Percentiles rank a stretch among this genome's conserved stretches.
These are phyloP conservation scores for Metschnikowia anglica DNA, from an alignment of 805 yeast genomes.

Conservation along the genomic window DNA sequence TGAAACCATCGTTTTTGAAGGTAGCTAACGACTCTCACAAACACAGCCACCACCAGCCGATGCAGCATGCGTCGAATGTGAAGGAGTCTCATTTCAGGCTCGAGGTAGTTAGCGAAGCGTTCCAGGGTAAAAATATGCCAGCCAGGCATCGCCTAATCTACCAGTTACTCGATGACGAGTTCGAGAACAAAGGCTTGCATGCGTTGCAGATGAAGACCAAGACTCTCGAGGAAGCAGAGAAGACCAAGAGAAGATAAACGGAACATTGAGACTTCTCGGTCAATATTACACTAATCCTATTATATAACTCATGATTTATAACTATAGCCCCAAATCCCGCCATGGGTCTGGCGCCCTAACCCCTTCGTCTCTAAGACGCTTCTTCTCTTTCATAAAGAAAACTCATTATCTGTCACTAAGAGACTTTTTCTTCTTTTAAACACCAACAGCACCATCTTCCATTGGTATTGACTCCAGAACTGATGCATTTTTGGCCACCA, in stretches of 20 bases:
- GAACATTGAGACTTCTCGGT: not conserved
- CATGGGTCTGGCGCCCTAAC: not conserved
- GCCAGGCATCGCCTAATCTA: constrained; percentile 78
- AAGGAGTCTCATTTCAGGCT: constrained; percentile 83
- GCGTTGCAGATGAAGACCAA: constrained; percentile 84
- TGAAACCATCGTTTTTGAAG: constrained; percentile 47
- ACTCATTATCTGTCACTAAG: not conserved
- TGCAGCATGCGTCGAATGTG: constrained; percentile 67
- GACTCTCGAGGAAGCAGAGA: constrained; percentile 55
- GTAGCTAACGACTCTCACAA: constrained; percentile 81
- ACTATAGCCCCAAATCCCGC: not conserved
- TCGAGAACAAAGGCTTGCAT: constrained; percentile 72
- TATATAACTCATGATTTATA: not conserved
- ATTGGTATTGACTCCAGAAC: constrained; percentile 49
- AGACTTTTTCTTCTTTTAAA: too few species aligned
- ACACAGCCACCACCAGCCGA: constrained; percentile 84
- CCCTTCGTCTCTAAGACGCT: not conserved
- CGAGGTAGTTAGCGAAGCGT: constrained; percentile 66
- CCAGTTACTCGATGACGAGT: constrained; percentile 65
- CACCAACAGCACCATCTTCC: constrained; percentile 7
- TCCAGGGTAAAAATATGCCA: constrained; percentile 64
- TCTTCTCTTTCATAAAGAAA: not conserved
- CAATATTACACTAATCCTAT: constrained; percentile 2
- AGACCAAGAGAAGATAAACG: constrained; percentile 8
- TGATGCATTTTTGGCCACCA: constrained; percentile 80